Percentiles rank a stretch among this genome's conserved stretches.
Evolutionary conservation across 331 rosid genomes (phyloP).

Genomic region (Rhamnella rubrinervis): DNA sequence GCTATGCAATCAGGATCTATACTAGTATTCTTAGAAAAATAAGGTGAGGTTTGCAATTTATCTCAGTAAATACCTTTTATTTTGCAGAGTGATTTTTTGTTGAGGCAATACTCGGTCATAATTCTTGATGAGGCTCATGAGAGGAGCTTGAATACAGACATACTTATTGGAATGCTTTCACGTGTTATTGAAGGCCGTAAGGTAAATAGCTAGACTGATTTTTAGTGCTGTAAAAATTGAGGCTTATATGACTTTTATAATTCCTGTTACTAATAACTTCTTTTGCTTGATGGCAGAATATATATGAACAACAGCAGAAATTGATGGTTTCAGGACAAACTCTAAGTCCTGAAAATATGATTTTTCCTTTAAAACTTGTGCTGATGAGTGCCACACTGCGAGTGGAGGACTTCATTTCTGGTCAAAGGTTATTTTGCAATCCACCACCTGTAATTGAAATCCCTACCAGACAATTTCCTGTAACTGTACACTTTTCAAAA

Average conservation of each 20-base stretch:
- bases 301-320: slow-evolving; percentile 46
- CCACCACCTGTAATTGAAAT: slow-evolving; percentile 84
- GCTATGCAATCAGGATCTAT: no score
- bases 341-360: slow-evolving; percentile 46
- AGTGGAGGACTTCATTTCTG: slow-evolving; percentile 80
- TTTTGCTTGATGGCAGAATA: slow-evolving; percentile 44
- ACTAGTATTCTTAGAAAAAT: no score
- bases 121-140: slow-evolving; percentile 97
- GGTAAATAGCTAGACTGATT: slow-evolving; percentile 36
- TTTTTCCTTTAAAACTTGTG: slow-evolving; percentile 84
- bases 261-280: slow-evolving; percentile 10
- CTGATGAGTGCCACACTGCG: slow-evolving; percentile 97
- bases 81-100: slow-evolving; percentile 73
- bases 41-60: background rate
- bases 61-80: slow-evolving; percentile 1
- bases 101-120: slow-evolving; percentile 77
- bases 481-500: slow-evolving; percentile 68
- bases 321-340: slow-evolving; percentile 46
- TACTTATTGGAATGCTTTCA: slow-evolving; percentile 91
- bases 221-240: slow-evolving; percentile 7
- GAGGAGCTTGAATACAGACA: slow-evolving; percentile 96
- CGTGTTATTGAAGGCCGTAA: slow-evolving; percentile 63
- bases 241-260: slow-evolving; percentile 5
- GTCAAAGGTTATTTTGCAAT: slow-evolving; percentile 51
- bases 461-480: slow-evolving; percentile 88